These are phyloP conservation scores for Kurtzmaniella natalensis DNA, from an alignment of 1,139 yeast species.

Conservation along the genomic window DNA sequence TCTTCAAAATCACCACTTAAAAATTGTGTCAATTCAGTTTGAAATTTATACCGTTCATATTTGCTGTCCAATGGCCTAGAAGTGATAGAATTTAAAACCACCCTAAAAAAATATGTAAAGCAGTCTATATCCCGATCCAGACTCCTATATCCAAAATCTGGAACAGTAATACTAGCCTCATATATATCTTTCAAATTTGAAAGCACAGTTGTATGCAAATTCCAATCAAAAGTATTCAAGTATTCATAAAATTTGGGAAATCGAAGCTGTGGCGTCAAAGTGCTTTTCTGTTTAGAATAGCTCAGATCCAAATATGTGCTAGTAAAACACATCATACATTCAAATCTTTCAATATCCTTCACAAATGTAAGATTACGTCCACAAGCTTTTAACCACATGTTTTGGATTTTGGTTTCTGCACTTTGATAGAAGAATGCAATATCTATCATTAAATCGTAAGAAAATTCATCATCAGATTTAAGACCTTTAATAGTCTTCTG, in stretches of 20 bases:
- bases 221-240: conserved; percentile 6
- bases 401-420: conserved; percentile 12
- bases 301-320: conserved; percentile 7
- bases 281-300: conserved; percentile 9
- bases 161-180: conserved; percentile 5
- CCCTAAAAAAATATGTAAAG: too few relatives aligned
- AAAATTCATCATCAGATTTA: conserved; percentile 3
- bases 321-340: conserved; percentile 15
- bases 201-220: neutral
- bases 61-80: neutral
- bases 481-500: neutral
- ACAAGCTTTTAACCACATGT: conserved; percentile 18
- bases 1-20: conserved; percentile 5
- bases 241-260: conserved; percentile 23
- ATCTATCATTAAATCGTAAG: conserved; percentile 5
- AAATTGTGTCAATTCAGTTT: conserved; percentile 9
- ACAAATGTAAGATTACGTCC: conserved; percentile 4
- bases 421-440: conserved; percentile 8
- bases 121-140: too few relatives aligned
- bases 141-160: too few relatives aligned
- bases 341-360: conserved; percentile 16
- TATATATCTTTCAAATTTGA: conserved; percentile 5
- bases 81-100: conserved; percentile 3
- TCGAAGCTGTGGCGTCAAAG: conserved; percentile 21
- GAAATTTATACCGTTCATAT: conserved; percentile 2